Percentiles rank a stretch among this genome's conserved stretches.
phyloP scores from a whole-genome alignment of 768 basidiomycete species.

The Trametes gibbosa region DNA sequence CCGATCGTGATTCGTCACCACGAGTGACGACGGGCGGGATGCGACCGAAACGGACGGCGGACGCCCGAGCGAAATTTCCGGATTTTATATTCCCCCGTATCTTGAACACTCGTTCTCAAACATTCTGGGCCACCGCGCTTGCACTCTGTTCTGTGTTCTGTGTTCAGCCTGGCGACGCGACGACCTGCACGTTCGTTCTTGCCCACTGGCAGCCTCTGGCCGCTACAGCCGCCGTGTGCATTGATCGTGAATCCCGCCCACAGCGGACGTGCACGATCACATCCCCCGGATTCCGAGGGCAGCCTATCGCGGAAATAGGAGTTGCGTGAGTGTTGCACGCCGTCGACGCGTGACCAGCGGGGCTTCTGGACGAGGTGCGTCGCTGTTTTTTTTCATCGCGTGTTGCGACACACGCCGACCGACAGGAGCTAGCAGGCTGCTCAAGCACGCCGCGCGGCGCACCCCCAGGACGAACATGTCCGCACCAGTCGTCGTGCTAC shows the following conservation, averaged over 20 bases:
- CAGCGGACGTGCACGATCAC: background rate
- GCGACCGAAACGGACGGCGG: background rate
- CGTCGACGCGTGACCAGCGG: background rate
- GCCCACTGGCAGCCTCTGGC: too few relatives aligned
- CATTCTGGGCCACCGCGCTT: background rate
- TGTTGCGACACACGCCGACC: background rate
- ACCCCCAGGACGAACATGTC: conserved; percentile 7
- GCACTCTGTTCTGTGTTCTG: background rate
- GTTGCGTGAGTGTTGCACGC: background rate
- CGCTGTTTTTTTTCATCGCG: background rate
- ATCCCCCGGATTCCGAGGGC: background rate
- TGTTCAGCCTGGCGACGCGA: background rate
- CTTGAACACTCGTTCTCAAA: background rate
- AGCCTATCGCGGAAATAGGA: background rate
- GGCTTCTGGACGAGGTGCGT: background rate
- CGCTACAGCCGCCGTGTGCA: too few relatives aligned
- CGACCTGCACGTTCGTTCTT: background rate
- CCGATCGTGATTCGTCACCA: background rate
- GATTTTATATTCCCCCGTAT: background rate
- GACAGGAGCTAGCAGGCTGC: background rate
- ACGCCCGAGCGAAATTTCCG: conserved; percentile 1
- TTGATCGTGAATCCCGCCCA: too few relatives aligned
- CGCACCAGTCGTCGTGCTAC: background rate
- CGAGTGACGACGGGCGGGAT: background rate
- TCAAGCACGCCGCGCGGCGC: conserved; percentile 1